Evolutionary conservation across 306 rosid species (phyloP).

Genomic region (Malus asiatica): DNA sequence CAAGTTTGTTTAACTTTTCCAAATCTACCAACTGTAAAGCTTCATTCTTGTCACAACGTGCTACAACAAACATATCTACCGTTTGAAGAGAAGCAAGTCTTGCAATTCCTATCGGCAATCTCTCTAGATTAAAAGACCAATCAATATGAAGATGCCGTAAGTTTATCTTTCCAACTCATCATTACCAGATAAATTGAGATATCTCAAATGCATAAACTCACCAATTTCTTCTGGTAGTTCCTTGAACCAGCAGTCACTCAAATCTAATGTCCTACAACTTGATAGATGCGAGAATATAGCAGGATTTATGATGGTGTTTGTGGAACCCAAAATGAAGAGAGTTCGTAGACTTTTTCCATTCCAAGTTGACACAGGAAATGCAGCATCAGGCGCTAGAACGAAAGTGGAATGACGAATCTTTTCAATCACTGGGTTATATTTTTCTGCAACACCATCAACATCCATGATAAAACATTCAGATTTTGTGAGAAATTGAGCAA

Average conservation of each 20-base stretch:
- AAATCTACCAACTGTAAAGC: neutral
- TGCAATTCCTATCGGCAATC: slow-evolving; percentile 10
- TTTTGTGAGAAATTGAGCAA: slow-evolving; percentile 2
- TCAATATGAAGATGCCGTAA: neutral
- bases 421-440: neutral
- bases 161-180: neutral
- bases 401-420: neutral
- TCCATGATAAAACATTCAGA: neutral
- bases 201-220: slow-evolving; percentile 3
- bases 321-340: neutral
- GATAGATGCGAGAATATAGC: neutral
- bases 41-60: neutral
- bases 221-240: neutral
- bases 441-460: neutral
- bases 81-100: neutral
- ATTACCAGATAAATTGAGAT: neutral
- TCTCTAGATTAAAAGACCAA: neutral
- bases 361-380: neutral
- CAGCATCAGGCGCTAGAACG: too few relatives aligned
- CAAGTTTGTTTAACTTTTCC: neutral
- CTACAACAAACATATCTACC: neutral
- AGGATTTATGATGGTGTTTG: neutral
- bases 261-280: neutral
- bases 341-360: neutral
- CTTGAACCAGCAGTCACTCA: neutral